phyloP scores from a whole-genome alignment of 2,329 filamentous ascomycete genomes.

The Alternaria brassicicola region DNA sequence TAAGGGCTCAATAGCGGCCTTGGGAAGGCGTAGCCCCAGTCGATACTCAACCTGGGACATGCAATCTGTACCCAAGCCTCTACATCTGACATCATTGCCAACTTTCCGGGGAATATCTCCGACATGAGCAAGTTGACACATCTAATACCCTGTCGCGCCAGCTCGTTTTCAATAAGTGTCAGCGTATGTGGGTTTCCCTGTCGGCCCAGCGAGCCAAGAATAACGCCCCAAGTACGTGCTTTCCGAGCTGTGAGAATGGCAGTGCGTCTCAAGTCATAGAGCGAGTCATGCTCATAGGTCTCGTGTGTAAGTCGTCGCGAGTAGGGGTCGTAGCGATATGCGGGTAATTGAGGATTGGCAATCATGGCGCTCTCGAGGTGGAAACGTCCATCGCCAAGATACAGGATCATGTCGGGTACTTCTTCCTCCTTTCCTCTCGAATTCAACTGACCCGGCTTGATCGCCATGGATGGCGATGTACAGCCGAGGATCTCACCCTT shows the following conservation, averaged over 20 bases:
- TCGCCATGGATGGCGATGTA: slow-evolving; percentile 71
- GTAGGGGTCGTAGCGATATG: slow-evolving; percentile 97
- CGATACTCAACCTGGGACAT: slow-evolving; percentile 94
- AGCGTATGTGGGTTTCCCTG: slow-evolving; percentile 97
- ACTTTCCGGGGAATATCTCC: slow-evolving; percentile 95
- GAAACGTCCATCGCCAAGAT: slow-evolving; percentile 90
- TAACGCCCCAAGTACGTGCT: slow-evolving; percentile 91
- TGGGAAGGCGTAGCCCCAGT: slow-evolving; percentile 97
- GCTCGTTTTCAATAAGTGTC: slow-evolving; percentile 78
- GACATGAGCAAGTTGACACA: slow-evolving; percentile 86
- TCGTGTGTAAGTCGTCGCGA: slow-evolving; percentile 89
- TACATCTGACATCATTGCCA: slow-evolving; percentile 89
- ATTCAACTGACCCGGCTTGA: slow-evolving; percentile 44
- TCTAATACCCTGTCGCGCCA: slow-evolving; percentile 74
- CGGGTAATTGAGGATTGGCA: slow-evolving; percentile 87
- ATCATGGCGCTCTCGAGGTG: slow-evolving; percentile 99
- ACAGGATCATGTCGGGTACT: slow-evolving; percentile 74
- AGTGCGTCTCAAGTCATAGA: slow-evolving; percentile 77
- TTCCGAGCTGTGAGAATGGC: slow-evolving; percentile 77
- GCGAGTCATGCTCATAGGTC: slow-evolving; percentile 88
- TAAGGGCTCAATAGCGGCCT: slow-evolving; percentile 90
- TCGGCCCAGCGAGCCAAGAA: slow-evolving; percentile 87
- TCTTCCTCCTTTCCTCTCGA: slow-evolving; percentile 55
- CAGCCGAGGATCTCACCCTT: slow-evolving; percentile 98
- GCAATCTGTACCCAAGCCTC: slow-evolving; percentile 99